These are phyloP conservation scores for Pichia nakasei DNA, from an alignment of 805 yeast genomes.

Conservation along the genomic window DNA sequence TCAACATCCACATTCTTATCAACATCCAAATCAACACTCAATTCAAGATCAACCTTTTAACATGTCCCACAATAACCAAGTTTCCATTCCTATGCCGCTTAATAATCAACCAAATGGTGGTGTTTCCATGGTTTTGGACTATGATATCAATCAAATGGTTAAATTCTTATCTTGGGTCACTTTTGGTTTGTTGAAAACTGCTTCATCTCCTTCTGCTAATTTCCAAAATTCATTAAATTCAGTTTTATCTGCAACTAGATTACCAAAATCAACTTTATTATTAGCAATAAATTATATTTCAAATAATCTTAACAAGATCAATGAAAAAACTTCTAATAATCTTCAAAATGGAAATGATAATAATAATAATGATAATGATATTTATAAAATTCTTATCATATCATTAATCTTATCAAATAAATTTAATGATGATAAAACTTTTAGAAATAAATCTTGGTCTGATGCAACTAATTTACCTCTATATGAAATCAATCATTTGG, in stretches of 20 bases:
- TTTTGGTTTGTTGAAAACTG: constrained; percentile 54
- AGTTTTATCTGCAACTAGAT: constrained; percentile 77
- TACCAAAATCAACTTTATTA: constrained; percentile 75
- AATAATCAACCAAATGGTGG: constrained; percentile 54
- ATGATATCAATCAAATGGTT: constrained; percentile 70
- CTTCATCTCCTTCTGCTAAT: constrained; percentile 34
- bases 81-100: no score
- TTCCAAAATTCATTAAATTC: constrained; percentile 54
- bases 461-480: constrained; percentile 84
- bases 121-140: constrained; percentile 68
- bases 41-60: no score
- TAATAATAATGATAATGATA: constrained; percentile 26
- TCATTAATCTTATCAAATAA: constrained; percentile 82
- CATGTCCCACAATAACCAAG: no score
- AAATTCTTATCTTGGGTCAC: constrained; percentile 70
- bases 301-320: constrained; percentile 35
- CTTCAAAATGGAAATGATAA: constrained; percentile 24
- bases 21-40: constrained; percentile 8
- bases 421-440: constrained; percentile 93
- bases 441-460: constrained; percentile 91
- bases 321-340: constrained; percentile 27
- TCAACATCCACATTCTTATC: background rate
- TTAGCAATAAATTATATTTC: constrained; percentile 73
- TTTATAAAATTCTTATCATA: constrained; percentile 51
- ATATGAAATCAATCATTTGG: constrained; percentile 51